A percentile compares a stretch with the other conserved stretches of the same genome.
Evolutionary conservation across 1,139 yeast species (phyloP).

Genomic region (Debaryomyces nepalensis): DNA sequence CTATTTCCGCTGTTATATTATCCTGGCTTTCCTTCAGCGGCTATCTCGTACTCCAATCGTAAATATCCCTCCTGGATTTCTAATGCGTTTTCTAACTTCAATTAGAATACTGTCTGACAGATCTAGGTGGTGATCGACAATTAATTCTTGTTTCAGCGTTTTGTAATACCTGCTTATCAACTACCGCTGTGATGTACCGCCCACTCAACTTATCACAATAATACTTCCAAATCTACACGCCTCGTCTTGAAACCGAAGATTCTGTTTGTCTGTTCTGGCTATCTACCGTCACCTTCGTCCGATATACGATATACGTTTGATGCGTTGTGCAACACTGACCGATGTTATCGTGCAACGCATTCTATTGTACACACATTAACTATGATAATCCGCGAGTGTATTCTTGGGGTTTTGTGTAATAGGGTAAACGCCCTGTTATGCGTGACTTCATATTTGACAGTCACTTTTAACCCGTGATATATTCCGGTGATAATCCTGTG

Average conservation of each 20-base stretch:
- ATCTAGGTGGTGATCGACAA: too few species aligned
- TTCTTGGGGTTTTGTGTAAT: constrained; percentile 20
- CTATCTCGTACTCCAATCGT: background rate
- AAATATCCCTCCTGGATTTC: too few species aligned
- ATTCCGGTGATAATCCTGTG: background rate
- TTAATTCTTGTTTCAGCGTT: too few species aligned
- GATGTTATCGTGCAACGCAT: background rate
- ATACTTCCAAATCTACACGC: background rate
- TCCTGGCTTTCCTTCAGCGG: too few species aligned
- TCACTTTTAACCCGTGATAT: background rate
- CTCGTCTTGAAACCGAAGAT: background rate
- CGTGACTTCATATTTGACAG: background rate
- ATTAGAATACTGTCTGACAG: too few species aligned
- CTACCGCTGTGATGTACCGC: constrained; percentile 1
- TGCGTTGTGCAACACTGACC: constrained; percentile 1
- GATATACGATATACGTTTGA: constrained; percentile 2
- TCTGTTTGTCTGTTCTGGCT: too few species aligned
- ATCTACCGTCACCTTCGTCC: too few species aligned
- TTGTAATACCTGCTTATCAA: too few species aligned
- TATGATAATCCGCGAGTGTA: constrained; percentile 2
- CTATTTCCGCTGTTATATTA: too few species aligned
- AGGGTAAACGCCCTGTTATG: background rate
- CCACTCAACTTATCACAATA: background rate
- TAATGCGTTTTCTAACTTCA: too few species aligned
- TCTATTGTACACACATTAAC: background rate